phyloP scores from a whole-genome alignment of 441 rosid genomes.

The Euphorbia schlechtendalii region DNA sequence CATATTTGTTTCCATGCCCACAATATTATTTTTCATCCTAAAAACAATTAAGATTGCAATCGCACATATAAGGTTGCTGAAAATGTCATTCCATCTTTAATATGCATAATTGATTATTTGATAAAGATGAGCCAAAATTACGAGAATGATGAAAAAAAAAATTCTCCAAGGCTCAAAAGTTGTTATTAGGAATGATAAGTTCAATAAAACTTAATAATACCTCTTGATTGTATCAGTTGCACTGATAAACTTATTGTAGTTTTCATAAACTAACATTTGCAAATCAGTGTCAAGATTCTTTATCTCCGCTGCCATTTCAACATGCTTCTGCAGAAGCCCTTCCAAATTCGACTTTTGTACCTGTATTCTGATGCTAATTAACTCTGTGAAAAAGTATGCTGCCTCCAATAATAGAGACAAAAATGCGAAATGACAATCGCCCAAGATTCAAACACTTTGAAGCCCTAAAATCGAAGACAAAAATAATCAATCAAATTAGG shows the following conservation, averaged over 20 bases:
- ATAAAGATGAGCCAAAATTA: background rate
- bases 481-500: background rate
- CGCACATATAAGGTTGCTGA: background rate
- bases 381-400: background rate
- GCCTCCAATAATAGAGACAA: background rate
- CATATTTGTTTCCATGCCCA: conserved; percentile 97
- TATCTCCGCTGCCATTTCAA: conserved; percentile 98
- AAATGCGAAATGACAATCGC: background rate
- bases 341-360: conserved; percentile 77
- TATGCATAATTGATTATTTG: background rate
- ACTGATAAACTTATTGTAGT: conserved; percentile 93
- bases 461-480: background rate
- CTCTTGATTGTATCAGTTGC: conserved; percentile 97
- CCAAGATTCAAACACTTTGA: background rate
- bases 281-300: conserved; percentile 96
- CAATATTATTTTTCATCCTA: conserved; percentile 97
- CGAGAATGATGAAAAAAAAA: background rate
- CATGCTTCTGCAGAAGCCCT: conserved; percentile 83
- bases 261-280: conserved; percentile 95
- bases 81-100: background rate
- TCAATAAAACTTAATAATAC: conserved; percentile 27
- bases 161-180: background rate
- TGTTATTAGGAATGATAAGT: background rate
- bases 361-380: conserved; percentile 28
- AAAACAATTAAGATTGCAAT: conserved; percentile 12